Conservation (phyloP, 768 basidiomycete genomes). For the Lactarius hatsudake region DNA sequence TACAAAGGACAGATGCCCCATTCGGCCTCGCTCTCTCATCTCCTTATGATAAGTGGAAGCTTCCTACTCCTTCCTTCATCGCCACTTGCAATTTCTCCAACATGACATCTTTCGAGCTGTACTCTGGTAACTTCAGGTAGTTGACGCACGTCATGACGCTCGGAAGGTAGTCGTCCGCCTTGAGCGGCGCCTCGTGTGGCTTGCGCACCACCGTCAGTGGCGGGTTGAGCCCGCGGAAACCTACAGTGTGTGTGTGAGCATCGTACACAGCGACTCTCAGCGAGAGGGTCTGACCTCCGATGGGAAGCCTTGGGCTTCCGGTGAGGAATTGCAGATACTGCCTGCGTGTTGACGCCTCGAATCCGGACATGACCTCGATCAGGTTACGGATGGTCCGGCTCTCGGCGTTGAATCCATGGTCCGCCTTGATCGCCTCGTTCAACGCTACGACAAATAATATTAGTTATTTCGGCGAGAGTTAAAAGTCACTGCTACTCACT, state of each 20-base stretch:
- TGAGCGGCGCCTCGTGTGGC: slow-evolving; percentile 87
- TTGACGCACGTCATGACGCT: slow-evolving; percentile 99
- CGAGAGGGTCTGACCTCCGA: slow-evolving; percentile 66
- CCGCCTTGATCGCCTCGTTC: slow-evolving; percentile 88
- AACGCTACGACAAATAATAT: slow-evolving; percentile 54
- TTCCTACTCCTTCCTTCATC: slow-evolving; percentile 91
- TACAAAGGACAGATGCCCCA: background rate
- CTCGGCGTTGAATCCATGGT: slow-evolving; percentile 97
- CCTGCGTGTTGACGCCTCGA: slow-evolving; percentile 69
- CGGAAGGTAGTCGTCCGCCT: slow-evolving; percentile 91
- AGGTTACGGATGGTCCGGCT: slow-evolving; percentile 88
- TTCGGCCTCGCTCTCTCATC: slow-evolving; percentile 36
- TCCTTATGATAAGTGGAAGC: slow-evolving; percentile 95
- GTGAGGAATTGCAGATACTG: slow-evolving; percentile 96
- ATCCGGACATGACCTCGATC: slow-evolving; percentile 81
- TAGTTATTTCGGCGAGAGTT: background rate
- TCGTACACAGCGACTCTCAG: slow-evolving; percentile 2
- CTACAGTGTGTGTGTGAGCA: slow-evolving; percentile 37
- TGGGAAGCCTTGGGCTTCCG: slow-evolving; percentile 93
- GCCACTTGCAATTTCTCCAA: slow-evolving; percentile 78
- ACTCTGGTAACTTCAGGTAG: slow-evolving; percentile 94
- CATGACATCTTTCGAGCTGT: slow-evolving; percentile 84
- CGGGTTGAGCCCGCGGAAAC: slow-evolving; percentile 93
- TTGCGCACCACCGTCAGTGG: slow-evolving; percentile 95
- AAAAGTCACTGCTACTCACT: slow-evolving; percentile 63